These are phyloP conservation scores for Puccinia coronata DNA, from an alignment of 1,284 basidiomycete species.

Conservation along the genomic window DNA sequence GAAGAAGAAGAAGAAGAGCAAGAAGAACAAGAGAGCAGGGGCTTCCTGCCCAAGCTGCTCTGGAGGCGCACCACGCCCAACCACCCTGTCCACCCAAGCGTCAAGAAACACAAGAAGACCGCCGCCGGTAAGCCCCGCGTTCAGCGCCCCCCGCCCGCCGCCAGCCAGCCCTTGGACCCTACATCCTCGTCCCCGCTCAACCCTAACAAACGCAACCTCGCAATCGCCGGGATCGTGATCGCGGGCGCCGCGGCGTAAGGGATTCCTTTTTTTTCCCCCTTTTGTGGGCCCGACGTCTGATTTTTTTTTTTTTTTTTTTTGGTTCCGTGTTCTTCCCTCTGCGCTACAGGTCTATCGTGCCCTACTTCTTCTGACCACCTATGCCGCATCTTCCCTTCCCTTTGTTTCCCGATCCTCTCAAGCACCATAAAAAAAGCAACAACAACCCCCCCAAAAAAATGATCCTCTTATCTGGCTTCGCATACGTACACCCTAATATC, in stretches of 20 bases:
- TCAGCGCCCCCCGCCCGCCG: neutral
- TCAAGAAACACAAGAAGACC: conserved; percentile 1
- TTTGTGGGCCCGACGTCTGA: neutral
- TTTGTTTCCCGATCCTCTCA: too few species aligned
- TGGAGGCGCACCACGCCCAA: conserved; percentile 1
- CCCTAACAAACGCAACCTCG: conserved; percentile 31
- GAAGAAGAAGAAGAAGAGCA: neutral
- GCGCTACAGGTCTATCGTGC: too few species aligned
- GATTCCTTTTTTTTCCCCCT: neutral
- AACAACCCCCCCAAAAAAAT: too few species aligned
- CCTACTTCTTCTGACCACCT: too few species aligned
- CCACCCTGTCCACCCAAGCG: neutral
- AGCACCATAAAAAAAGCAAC: too few species aligned
- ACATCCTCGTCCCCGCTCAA: neutral
- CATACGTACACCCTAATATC: too few species aligned
- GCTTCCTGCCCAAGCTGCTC: conserved; percentile 22
- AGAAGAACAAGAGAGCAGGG: too few species aligned
- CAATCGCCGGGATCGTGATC: conserved; percentile 39
- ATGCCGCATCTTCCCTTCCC: too few species aligned
- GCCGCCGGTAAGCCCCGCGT: neutral
- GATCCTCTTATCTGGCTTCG: too few species aligned
- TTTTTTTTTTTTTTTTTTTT: neutral
- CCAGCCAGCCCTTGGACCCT: neutral
- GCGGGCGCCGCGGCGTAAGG: conserved; percentile 46
- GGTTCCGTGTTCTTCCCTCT: neutral